Percentiles rank a stretch among this genome's conserved stretches.
Conservation (phyloP, 2,329 filamentous ascomycete genomes). For the Phyllosticta citribraziliensis region DNA sequence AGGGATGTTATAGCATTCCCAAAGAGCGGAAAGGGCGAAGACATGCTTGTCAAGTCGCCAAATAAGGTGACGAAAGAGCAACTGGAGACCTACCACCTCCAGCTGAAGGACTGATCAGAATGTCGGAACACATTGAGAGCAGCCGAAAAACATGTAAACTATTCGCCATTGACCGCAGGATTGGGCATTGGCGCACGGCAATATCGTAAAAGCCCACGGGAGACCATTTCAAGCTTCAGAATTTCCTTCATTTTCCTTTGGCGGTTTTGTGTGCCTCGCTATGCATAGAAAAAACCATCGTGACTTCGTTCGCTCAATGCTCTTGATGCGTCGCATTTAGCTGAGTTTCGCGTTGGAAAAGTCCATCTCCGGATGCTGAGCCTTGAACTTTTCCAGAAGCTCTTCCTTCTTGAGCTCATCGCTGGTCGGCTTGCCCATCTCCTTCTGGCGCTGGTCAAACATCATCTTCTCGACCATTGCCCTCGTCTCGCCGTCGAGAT, state of each 20-base stretch:
- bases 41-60: conserved; percentile 72
- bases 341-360: conserved; percentile 56
- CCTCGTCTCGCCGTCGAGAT: conserved; percentile 89
- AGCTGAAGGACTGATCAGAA: conserved; percentile 9
- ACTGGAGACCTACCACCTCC: conserved; percentile 50
- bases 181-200: neutral
- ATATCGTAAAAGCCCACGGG: neutral
- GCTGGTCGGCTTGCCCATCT: conserved; percentile 75
- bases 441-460: conserved; percentile 97
- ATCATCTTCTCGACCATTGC: conserved; percentile 99
- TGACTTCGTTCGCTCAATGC: conserved; percentile 1
- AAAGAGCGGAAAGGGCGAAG: conserved; percentile 84
- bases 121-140: too few species aligned
- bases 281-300: conserved; percentile 9
- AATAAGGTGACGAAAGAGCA: conserved; percentile 54
- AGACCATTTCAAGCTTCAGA: neutral
- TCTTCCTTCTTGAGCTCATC: conserved; percentile 95
- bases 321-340: conserved; percentile 14
- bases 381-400: conserved; percentile 82
- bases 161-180: neutral
- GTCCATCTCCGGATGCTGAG: conserved; percentile 64
- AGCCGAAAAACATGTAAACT: too few species aligned
- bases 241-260: neutral
- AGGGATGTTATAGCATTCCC: conserved; percentile 95
- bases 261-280: conserved; percentile 4